Evolutionary conservation across 2,329 filamentous ascomycete genomes (phyloP).

Genomic region (Aspergillus fijiensis): DNA sequence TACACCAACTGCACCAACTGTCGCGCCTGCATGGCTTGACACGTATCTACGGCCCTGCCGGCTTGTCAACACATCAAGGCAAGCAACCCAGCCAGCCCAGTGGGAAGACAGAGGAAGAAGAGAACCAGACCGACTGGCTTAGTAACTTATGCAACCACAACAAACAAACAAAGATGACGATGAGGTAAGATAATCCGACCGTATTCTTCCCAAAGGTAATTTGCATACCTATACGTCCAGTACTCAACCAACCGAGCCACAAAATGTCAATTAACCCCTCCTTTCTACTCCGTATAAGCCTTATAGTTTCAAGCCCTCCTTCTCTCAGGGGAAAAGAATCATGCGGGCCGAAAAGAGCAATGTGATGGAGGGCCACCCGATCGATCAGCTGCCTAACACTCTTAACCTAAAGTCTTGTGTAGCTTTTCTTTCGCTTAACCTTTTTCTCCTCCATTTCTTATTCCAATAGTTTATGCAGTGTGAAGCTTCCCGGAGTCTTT

Average conservation of each 20-base stretch:
- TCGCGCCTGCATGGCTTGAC: background rate
- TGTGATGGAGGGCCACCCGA: slow-evolving; percentile 6
- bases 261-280: too few relatives aligned
- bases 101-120: background rate
- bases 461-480: background rate
- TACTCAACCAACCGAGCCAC: too few relatives aligned
- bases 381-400: slow-evolving; percentile 6
- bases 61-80: slow-evolving; percentile 2
- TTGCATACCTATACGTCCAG: too few relatives aligned
- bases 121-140: background rate
- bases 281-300: background rate
- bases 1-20: background rate
- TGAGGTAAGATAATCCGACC: background rate
- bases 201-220: background rate
- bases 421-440: background rate
- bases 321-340: background rate
- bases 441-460: background rate
- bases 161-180: background rate
- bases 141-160: background rate
- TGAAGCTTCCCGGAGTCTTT: background rate
- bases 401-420: slow-evolving; percentile 2
- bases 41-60: background rate
- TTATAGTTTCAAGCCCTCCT: background rate
- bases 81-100: background rate
- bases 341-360: slow-evolving; percentile 5